These are phyloP conservation scores for Candida maris DNA, from an alignment of 805 yeast species.

Conservation along the genomic window DNA sequence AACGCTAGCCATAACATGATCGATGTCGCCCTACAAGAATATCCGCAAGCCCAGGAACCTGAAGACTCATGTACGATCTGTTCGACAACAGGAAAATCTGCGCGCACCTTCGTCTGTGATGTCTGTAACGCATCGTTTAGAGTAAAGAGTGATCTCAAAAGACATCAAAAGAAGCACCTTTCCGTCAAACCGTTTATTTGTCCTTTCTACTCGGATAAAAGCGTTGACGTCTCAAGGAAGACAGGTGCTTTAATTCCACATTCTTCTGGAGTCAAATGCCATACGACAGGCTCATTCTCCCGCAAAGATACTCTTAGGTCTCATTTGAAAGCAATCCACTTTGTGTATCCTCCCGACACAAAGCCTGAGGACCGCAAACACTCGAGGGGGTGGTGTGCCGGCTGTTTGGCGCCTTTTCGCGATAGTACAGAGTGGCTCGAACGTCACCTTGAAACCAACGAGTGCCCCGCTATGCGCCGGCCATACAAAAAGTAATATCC, in stretches of 20 bases:
- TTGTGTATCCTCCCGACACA: conserved; percentile 54
- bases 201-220: conserved; percentile 40
- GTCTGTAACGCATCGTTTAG: conserved; percentile 47
- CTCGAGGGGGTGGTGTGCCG: conserved; percentile 49
- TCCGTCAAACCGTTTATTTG: conserved; percentile 49
- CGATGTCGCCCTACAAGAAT: no score
- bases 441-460: conserved; percentile 46
- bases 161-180: conserved; percentile 53
- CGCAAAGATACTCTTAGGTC: conserved; percentile 58
- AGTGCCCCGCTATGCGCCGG: conserved; percentile 36
- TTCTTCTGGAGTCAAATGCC: conserved; percentile 40
- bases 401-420: conserved; percentile 48
- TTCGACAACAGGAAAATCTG: no score
- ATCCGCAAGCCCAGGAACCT: no score
- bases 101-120: no score
- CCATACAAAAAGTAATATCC: no score
- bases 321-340: conserved; percentile 54
- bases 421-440: conserved; percentile 51
- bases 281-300: conserved; percentile 56
- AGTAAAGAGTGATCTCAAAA: conserved; percentile 51
- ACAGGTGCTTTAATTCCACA: conserved; percentile 14
- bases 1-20: no score
- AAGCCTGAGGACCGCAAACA: conserved; percentile 41
- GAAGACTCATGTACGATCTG: no score
- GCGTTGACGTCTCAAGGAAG: background rate